A percentile compares a stretch with the other conserved stretches of the same genome.
These are phyloP conservation scores for Leishmania turanica DNA, from an alignment of 208 protist species.

Conservation along the genomic window DNA sequence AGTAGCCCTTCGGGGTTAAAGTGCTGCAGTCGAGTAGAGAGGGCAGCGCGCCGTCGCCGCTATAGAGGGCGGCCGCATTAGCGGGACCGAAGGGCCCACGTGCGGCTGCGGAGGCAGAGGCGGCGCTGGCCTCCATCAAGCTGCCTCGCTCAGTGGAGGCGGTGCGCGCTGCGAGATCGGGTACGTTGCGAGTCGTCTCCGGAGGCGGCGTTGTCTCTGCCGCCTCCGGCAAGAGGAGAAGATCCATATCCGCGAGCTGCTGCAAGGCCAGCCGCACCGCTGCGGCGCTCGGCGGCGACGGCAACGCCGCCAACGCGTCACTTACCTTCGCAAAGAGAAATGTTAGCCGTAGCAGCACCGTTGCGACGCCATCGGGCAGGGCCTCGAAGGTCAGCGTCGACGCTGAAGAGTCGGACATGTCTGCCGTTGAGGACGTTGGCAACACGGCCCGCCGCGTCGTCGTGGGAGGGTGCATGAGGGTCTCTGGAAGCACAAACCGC, in stretches of 20 bases:
- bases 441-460: neutral
- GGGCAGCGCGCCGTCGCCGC: neutral
- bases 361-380: slow-evolving; percentile 40
- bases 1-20: slow-evolving; percentile 54
- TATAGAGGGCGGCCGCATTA: neutral
- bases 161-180: neutral
- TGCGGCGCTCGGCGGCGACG: slow-evolving; percentile 29
- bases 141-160: neutral
- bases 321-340: slow-evolving; percentile 42
- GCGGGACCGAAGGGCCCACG: neutral
- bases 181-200: neutral
- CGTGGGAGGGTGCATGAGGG: neutral
- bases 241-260: slow-evolving; percentile 54
- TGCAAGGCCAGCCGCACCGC: slow-evolving; percentile 39
- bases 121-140: neutral
- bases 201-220: neutral
- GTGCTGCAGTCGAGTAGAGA: slow-evolving; percentile 27
- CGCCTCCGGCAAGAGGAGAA: slow-evolving; percentile 32
- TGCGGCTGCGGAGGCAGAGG: neutral
- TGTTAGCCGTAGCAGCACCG: slow-evolving; percentile 64
- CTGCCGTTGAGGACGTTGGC: neutral
- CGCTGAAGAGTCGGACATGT: neutral
- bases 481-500: slow-evolving; percentile 17
- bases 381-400: slow-evolving; percentile 22
- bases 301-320: slow-evolving; percentile 40